A percentile compares a stretch with the other conserved stretches of the same genome.
Evolutionary conservation across 2,329 filamentous ascomycete genomes (phyloP).

Genomic region (Hypomyces perniciosus): DNA sequence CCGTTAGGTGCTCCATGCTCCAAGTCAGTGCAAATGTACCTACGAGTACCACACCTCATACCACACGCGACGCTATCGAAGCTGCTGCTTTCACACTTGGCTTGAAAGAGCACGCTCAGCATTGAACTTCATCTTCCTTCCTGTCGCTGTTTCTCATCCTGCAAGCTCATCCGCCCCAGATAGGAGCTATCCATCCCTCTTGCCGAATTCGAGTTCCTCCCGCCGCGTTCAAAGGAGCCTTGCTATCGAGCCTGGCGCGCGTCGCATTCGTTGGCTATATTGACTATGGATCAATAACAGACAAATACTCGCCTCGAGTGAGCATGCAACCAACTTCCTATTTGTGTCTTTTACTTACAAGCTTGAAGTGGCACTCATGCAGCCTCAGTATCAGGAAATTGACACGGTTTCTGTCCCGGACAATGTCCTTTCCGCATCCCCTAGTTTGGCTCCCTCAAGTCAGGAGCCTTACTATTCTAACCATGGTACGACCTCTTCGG

Average conservation of each 20-base stretch:
- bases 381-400: constrained; percentile 17
- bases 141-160: too few species aligned
- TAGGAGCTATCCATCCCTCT: too few species aligned
- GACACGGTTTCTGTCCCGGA: constrained; percentile 21
- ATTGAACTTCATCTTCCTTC: too few species aligned
- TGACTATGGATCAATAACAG: constrained; percentile 30
- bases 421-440: constrained; percentile 23
- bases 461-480: constrained; percentile 50
- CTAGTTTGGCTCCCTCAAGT: constrained; percentile 23
- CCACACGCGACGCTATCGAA: too few species aligned
- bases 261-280: background rate
- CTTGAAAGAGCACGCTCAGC: too few species aligned
- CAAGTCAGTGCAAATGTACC: too few species aligned
- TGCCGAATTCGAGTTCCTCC: too few species aligned
- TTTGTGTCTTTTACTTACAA: background rate
- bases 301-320: constrained; percentile 24
- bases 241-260: constrained; percentile 15
- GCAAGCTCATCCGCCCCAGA: too few species aligned
- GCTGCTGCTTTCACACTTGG: too few species aligned
- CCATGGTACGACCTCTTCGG: constrained; percentile 41
- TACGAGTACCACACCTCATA: too few species aligned
- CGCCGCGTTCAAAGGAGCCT: constrained; percentile 2
- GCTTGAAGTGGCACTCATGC: constrained; percentile 23
- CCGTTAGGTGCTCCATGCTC: too few species aligned
- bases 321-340: constrained; percentile 2